Percentiles rank a stretch among this genome's conserved stretches.
These are phyloP conservation scores for Astrocystis sublimbata DNA, from an alignment of 495 filamentous ascomycete genomes.

Conservation along the genomic window DNA sequence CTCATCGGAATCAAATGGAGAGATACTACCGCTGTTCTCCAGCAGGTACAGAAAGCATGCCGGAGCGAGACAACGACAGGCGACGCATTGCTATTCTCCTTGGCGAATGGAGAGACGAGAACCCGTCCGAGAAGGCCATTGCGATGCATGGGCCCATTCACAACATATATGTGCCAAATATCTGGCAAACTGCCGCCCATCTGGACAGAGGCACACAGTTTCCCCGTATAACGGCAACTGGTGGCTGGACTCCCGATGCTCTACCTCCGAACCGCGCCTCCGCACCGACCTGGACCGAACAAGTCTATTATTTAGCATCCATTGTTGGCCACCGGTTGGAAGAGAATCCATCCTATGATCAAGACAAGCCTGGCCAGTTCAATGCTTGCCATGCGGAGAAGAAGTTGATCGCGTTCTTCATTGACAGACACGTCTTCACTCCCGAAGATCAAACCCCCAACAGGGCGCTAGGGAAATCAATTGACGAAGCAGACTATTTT, in stretches of 20 bases:
- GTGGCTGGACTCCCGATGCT: neutral
- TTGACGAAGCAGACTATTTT: neutral
- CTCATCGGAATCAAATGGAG: neutral
- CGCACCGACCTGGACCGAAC: neutral
- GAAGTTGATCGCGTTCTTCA: conserved; percentile 4
- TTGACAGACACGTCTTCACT: conserved; percentile 2
- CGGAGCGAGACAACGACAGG: neutral
- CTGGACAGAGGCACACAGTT: neutral
- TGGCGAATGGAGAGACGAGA: neutral
- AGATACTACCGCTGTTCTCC: neutral
- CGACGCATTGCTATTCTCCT: neutral
- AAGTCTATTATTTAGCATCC: neutral
- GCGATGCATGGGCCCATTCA: neutral
- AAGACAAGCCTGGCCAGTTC: neutral
- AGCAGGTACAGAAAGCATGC: neutral
- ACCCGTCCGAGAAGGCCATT: neutral
- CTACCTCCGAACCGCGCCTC: neutral
- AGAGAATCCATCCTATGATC: neutral
- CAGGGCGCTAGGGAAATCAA: neutral
- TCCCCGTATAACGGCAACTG: neutral
- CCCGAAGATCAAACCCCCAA: neutral
- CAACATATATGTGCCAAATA: neutral
- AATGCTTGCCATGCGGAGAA: conserved; percentile 6
- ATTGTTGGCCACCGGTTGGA: neutral
- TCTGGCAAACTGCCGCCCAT: neutral